Evolutionary conservation across 371 early-diverging fungal species (phyloP).

Genomic region (Mucor sp.): DNA sequence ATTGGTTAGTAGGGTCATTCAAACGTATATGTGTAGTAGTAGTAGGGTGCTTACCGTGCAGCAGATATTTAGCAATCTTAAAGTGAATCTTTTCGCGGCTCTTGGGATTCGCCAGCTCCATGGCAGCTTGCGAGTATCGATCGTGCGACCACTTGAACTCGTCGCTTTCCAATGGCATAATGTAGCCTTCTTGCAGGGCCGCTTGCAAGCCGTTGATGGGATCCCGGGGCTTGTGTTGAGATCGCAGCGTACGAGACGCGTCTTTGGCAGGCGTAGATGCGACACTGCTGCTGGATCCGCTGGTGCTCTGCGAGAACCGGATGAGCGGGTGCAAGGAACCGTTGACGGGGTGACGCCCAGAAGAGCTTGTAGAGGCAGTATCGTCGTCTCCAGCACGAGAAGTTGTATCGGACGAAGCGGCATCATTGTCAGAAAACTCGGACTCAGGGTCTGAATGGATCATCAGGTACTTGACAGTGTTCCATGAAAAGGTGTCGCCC

Average conservation of each 20-base stretch:
- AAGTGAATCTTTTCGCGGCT: conserved; percentile 40
- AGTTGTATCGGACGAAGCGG: background rate
- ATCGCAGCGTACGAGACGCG: background rate
- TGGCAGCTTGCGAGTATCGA: conserved; percentile 52
- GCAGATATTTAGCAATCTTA: conserved; percentile 36
- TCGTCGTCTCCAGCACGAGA: background rate
- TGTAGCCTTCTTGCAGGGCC: conserved; percentile 49
- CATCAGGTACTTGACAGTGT: conserved; percentile 43
- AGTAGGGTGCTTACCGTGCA: conserved; percentile 15
- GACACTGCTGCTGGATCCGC: background rate
- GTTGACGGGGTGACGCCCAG: background rate
- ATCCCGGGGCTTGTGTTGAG: conserved; percentile 7
- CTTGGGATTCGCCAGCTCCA: conserved; percentile 39
- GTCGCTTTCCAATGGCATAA: conserved; percentile 41
- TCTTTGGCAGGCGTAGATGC: background rate
- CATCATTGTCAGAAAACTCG: conserved; percentile 27
- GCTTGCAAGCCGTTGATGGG: conserved; percentile 50
- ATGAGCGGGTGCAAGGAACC: background rate
- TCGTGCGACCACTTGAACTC: conserved; percentile 54
- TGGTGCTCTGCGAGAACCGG: conserved; percentile 2
- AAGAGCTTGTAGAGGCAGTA: background rate
- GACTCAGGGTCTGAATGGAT: conserved; percentile 35
- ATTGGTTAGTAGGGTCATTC: background rate
- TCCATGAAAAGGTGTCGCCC: conserved; percentile 49
- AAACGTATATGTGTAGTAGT: background rate